Percentiles rank a stretch among this genome's conserved stretches.
These are phyloP conservation scores for Zoysia matrella DNA, from an alignment of 202 grass and related monocot genomes.

Conservation along the genomic window DNA sequence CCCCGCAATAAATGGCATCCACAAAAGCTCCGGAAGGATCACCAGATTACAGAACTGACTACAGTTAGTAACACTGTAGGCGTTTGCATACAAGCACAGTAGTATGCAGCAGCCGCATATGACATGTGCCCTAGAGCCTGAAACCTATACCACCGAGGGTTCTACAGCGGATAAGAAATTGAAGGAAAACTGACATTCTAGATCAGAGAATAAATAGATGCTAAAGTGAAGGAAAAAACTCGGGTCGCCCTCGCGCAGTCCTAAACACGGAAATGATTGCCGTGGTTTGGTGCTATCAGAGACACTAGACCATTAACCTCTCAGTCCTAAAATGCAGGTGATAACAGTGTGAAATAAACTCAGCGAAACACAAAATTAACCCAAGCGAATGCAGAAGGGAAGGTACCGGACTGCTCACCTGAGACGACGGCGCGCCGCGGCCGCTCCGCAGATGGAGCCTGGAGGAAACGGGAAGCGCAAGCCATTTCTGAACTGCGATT, in stretches of 20 bases:
- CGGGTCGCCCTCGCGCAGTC: too few relatives aligned
- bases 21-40: neutral
- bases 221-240: neutral
- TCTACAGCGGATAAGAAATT: neutral
- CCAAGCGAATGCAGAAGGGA: neutral
- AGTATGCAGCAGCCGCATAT: neutral
- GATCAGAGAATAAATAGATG: neutral
- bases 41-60: neutral
- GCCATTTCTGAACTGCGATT: neutral
- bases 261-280: neutral
- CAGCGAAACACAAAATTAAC: neutral
- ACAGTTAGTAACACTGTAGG: neutral
- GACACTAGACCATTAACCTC: neutral
- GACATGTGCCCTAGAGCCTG: slow-evolving; percentile 29
- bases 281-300: neutral
- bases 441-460: neutral
- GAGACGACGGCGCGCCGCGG: slow-evolving; percentile 13
- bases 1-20: neutral
- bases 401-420: slow-evolving; percentile 27
- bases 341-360: neutral
- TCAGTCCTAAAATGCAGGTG: neutral
- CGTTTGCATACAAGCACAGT: neutral
- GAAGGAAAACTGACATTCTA: neutral
- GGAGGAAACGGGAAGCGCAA: neutral
- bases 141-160: neutral